Evolutionary conservation across 2,329 filamentous ascomycete genomes (phyloP), one percentile per base, ranked within the genome.

Genomic region (Fusarium agapanthi): DNA sequence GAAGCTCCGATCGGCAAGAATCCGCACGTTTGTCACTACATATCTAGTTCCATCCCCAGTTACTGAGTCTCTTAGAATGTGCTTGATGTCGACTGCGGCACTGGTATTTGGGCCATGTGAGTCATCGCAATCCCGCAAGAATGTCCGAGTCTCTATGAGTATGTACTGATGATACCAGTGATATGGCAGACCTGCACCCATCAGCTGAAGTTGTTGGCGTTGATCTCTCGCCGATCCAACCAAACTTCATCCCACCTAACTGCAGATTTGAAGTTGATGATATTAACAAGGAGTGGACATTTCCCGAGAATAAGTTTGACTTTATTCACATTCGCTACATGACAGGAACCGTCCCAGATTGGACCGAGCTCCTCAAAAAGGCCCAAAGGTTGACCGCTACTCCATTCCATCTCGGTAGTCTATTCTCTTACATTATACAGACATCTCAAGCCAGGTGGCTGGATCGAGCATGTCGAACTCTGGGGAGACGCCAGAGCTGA

Each of bases 191-290:
- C n/a, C 18, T 58, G 5, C 65, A 72, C 4, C 55, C 65, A 6
- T 72, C 69, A 3, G 60, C 69, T 0, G 69, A 73, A 14, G 65
- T 72, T 5, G 6, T 70, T 1, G 69, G 69, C 2, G 65, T 72
- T 5, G 69, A 72, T 2, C 55, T 72, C 4, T 72, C 69, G 7
- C 69, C 69, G 0, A 72, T 72, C 8, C 69, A 72, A 26, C 69
- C 69, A 1, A 66, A 54, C 6, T 73, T 73, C 1, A 57, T 65
- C 2, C 69, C 69, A 1, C 51, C 61, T 0, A 73, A 72, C 26
- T 72, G 69, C 9, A 61, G 51, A 22, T 72, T 72, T 3, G 69
- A 72, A 40, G 69, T 72, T 1, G 69, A 72, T 2, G 69, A 73
- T 12, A 70, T 72, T 1, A 72, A 65, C 10, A 43, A 72, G 9